phyloP scores from a whole-genome alignment of 2,329 filamentous ascomycete genomes.

The Neurospora sp. region DNA sequence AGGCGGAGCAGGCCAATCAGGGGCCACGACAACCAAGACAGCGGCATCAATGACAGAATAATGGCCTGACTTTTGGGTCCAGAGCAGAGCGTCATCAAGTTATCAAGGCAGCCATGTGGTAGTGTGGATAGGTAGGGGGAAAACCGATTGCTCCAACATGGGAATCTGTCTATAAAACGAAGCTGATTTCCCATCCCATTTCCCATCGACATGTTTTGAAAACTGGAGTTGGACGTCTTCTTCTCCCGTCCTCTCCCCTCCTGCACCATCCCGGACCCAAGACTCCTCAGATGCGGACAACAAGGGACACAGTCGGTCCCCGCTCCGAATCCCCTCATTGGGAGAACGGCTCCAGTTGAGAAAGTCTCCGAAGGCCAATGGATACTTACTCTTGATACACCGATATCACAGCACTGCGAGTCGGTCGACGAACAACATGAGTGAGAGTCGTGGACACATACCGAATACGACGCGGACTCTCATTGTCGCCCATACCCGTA shows the following conservation, averaged over 20 bases:
- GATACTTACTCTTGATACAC: background rate
- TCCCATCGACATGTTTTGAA: background rate
- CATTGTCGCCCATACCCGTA: background rate
- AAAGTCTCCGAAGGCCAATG: background rate
- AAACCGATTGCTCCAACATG: background rate
- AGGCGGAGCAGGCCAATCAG: background rate
- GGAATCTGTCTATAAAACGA: background rate
- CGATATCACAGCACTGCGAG: background rate
- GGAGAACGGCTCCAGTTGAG: no score
- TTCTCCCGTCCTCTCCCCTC: background rate
- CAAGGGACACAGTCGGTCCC: background rate
- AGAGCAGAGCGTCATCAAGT: background rate
- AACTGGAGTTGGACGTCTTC: background rate
- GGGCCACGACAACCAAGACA: background rate
- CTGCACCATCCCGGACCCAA: background rate
- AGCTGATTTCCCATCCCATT: background rate
- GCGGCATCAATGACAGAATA: constrained; percentile 4
- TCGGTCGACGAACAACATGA: background rate
- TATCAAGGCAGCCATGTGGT: background rate
- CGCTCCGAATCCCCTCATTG: background rate
- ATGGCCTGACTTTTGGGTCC: constrained; percentile 4
- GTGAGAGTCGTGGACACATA: background rate
- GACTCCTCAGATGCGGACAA: background rate
- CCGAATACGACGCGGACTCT: background rate
- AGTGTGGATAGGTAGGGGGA: background rate